A percentile compares a stretch with the other conserved stretches of the same genome.
phyloP scores from a whole-genome alignment of 305 asterid species.

The Nicotiana rustica region DNA sequence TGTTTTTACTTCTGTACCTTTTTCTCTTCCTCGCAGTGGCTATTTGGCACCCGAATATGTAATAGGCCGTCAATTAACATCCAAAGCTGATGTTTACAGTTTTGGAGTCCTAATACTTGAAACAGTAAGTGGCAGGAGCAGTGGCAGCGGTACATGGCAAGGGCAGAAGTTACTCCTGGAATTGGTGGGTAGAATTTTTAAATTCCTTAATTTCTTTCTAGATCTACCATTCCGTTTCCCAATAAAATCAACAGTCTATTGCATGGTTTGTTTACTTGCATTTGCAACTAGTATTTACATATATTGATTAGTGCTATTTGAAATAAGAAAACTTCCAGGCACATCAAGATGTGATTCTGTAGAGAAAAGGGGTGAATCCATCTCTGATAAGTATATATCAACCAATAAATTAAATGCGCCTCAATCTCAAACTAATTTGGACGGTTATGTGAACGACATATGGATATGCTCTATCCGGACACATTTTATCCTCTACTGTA shows the following conservation, averaged over 20 bases:
- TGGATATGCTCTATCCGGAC: background rate
- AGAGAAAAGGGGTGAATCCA: background rate
- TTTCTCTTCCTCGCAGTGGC: constrained; percentile 66
- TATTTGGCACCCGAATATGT: constrained; percentile 97
- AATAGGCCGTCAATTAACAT: constrained; percentile 83
- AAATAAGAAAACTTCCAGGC: background rate
- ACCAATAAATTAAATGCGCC: background rate
- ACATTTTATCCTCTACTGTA: background rate
- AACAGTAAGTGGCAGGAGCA: constrained; percentile 77
- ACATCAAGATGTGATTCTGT: constrained; percentile 13
- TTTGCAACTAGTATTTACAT: constrained; percentile 7
- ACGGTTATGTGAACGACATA: background rate
- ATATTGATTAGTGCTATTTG: constrained; percentile 1
- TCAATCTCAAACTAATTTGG: constrained; percentile 10
- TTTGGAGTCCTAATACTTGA: constrained; percentile 86
- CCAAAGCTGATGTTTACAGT: constrained; percentile 90
- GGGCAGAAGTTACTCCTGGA: constrained; percentile 72
- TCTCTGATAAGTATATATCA: background rate
- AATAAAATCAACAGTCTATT: background rate
- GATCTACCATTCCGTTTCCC: background rate
- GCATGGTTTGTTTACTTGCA: constrained; percentile 22
- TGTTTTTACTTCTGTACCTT: constrained; percentile 24
- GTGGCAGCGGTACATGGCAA: constrained; percentile 61
- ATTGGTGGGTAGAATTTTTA: constrained; percentile 63
- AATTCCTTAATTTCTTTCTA: background rate